Evolutionary conservation across 805 yeast genomes (phyloP).

Genomic region (Yamadazyma ubonensis): DNA sequence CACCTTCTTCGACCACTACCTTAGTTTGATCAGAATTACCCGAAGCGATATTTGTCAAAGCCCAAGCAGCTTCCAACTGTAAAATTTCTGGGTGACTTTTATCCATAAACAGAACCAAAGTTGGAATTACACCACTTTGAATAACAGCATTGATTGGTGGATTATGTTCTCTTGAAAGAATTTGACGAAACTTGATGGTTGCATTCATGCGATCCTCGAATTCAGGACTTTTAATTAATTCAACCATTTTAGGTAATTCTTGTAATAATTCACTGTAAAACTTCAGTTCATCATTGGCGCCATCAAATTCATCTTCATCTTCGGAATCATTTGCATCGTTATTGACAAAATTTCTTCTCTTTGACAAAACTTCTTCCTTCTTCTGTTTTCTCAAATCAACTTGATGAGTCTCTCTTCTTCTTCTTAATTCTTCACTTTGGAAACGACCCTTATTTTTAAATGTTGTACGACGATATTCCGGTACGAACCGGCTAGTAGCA

Average conservation of each 20-base stretch:
- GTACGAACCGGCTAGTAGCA: constrained; percentile 80
- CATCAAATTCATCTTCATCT: constrained; percentile 34
- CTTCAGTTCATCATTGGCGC: constrained; percentile 43
- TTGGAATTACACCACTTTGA: constrained; percentile 90
- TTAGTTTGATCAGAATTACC: constrained; percentile 88
- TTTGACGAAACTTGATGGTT: constrained; percentile 90
- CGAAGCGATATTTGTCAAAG: constrained; percentile 96
- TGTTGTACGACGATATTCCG: constrained; percentile 95
- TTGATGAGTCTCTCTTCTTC: constrained; percentile 96
- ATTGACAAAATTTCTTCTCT: constrained; percentile 76
- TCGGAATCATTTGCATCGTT: constrained; percentile 39
- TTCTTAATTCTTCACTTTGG: constrained; percentile 92
- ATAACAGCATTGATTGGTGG: constrained; percentile 96
- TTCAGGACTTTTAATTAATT: constrained; percentile 70
- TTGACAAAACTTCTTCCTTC: constrained; percentile 90
- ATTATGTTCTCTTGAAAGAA: constrained; percentile 87
- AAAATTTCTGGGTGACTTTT: constrained; percentile 74
- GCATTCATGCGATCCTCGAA: constrained; percentile 82
- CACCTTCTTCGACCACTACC: constrained; percentile 88
- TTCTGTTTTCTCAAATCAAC: constrained; percentile 95
- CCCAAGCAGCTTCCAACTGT: constrained; percentile 99
- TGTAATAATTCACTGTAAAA: constrained; percentile 43
- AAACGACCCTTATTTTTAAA: constrained; percentile 94
- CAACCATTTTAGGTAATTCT: constrained; percentile 85
- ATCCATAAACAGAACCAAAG: constrained; percentile 80